Evolutionary conservation across 371 early-diverging fungal species (phyloP).

Genomic region (Capillidium rhysosporum): DNA sequence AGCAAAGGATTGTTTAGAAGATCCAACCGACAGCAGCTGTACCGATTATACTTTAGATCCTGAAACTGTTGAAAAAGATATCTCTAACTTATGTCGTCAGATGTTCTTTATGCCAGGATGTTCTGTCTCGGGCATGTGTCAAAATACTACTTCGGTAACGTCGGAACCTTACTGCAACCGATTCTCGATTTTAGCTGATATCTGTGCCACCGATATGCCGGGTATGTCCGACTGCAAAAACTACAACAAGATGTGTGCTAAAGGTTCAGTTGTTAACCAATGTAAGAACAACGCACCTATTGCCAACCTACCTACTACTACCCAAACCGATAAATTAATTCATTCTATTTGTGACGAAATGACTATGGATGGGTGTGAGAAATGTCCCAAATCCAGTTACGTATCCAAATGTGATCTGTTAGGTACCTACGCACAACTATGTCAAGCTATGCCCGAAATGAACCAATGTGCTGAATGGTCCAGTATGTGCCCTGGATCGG

Average conservation of each 20-base stretch:
- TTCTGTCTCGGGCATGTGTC: slow-evolving; percentile 18
- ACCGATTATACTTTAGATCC: slow-evolving; percentile 15
- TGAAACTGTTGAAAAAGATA: slow-evolving; percentile 13
- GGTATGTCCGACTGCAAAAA: slow-evolving; percentile 22
- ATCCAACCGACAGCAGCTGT: slow-evolving; percentile 20
- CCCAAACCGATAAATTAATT: slow-evolving; percentile 19
- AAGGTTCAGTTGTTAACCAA: slow-evolving; percentile 14
- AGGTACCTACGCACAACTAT: slow-evolving; percentile 21
- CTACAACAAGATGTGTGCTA: slow-evolving; percentile 5
- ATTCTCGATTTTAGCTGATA: slow-evolving; percentile 27
- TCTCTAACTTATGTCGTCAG: slow-evolving; percentile 21
- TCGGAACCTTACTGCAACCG: slow-evolving; percentile 23
- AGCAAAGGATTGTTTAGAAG: background rate
- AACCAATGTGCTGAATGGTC: slow-evolving; percentile 24
- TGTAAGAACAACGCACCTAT: slow-evolving; percentile 20
- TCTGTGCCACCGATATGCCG: slow-evolving; percentile 35
- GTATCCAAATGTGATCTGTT: slow-evolving; percentile 18
- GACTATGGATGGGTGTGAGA: slow-evolving; percentile 36
- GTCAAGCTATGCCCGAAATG: slow-evolving; percentile 36
- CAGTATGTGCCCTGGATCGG: slow-evolving; percentile 18
- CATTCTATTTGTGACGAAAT: slow-evolving; percentile 30
- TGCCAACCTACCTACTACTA: slow-evolving; percentile 24
- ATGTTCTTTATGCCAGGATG: slow-evolving; percentile 35
- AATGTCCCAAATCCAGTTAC: slow-evolving; percentile 14
- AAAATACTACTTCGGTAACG: slow-evolving; percentile 8